Percentiles rank a stretch among this genome's conserved stretches.
Conservation (phyloP, 345 rosid species). For the Cochlearia excelsa region DNA sequence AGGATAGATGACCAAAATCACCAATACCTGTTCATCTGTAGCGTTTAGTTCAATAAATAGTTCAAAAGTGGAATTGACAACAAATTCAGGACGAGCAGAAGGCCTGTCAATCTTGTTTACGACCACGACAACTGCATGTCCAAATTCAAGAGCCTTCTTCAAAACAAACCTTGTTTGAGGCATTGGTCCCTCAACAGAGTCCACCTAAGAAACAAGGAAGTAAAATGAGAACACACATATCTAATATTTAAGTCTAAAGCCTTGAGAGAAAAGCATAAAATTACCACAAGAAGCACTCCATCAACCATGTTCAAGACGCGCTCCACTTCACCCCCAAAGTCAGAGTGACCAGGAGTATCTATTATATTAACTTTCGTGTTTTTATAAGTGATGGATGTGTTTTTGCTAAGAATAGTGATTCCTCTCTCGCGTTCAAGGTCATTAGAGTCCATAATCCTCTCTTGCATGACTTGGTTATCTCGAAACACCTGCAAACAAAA, state of each 20-base stretch:
- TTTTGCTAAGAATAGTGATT: conserved; percentile 93
- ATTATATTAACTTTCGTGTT: conserved; percentile 85
- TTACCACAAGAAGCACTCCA: conserved; percentile 97
- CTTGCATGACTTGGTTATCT: conserved; percentile 85
- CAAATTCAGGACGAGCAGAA: conserved; percentile 92
- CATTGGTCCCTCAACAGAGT: conserved; percentile 99
- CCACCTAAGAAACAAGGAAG: conserved; percentile 50
- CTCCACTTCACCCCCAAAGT: conserved; percentile 99
- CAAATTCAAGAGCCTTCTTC: conserved; percentile 97
- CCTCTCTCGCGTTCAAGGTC: conserved; percentile 97
- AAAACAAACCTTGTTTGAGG: conserved; percentile 95
- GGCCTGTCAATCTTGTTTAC: conserved; percentile 97
- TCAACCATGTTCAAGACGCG: conserved; percentile 99
- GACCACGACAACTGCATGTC: conserved; percentile 92
- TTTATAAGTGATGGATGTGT: conserved; percentile 86
- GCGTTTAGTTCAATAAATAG: conserved; percentile 93
- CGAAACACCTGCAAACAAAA: conserved; percentile 71
- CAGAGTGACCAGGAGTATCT: conserved; percentile 98
- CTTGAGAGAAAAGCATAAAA: conserved; percentile 19
- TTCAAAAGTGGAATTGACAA: conserved; percentile 93
- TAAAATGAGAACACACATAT: conserved; percentile 10
- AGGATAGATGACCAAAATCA: conserved; percentile 6
- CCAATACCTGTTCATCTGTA: conserved; percentile 92
- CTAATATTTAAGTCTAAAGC: conserved; percentile 1
- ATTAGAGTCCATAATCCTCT: conserved; percentile 96